These are phyloP conservation scores for Nemania sp. DNA, from an alignment of 2,329 filamentous ascomycete genomes.

Conservation along the genomic window DNA sequence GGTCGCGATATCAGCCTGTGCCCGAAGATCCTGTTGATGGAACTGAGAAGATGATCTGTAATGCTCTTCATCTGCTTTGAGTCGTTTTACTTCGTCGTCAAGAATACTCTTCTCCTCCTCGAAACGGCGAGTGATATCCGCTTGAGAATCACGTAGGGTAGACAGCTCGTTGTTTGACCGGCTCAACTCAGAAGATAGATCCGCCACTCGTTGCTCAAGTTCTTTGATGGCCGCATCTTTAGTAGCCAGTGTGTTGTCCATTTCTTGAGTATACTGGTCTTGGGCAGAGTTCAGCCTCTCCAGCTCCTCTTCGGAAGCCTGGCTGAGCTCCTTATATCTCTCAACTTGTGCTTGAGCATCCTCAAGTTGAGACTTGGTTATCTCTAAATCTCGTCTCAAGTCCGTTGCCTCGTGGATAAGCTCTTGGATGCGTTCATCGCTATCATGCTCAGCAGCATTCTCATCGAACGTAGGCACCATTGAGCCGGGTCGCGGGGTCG, in stretches of 20 bases:
- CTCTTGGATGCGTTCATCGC: constrained; percentile 73
- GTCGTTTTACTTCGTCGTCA: constrained; percentile 76
- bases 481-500: constrained; percentile 63
- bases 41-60: constrained; percentile 79
- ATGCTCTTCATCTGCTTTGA: constrained; percentile 83
- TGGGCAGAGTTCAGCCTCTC: constrained; percentile 78
- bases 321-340: constrained; percentile 86
- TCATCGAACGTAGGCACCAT: constrained; percentile 47
- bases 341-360: constrained; percentile 80
- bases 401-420: constrained; percentile 83
- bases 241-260: constrained; percentile 73
- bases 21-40: constrained; percentile 88
- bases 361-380: constrained; percentile 79
- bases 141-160: constrained; percentile 76
- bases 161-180: constrained; percentile 83
- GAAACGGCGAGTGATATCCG: constrained; percentile 69
- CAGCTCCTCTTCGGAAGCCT: constrained; percentile 84
- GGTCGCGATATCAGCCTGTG: constrained; percentile 90
- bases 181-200: constrained; percentile 79
- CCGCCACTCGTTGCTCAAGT: constrained; percentile 80
- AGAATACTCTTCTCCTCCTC: constrained; percentile 83
- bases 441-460: constrained; percentile 50
- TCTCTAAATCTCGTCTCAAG: constrained; percentile 83
- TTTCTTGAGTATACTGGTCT: constrained; percentile 86
- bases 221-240: constrained; percentile 82